phyloP scores from a whole-genome alignment of 805 yeast genomes.

The Yarrowia sp. region DNA sequence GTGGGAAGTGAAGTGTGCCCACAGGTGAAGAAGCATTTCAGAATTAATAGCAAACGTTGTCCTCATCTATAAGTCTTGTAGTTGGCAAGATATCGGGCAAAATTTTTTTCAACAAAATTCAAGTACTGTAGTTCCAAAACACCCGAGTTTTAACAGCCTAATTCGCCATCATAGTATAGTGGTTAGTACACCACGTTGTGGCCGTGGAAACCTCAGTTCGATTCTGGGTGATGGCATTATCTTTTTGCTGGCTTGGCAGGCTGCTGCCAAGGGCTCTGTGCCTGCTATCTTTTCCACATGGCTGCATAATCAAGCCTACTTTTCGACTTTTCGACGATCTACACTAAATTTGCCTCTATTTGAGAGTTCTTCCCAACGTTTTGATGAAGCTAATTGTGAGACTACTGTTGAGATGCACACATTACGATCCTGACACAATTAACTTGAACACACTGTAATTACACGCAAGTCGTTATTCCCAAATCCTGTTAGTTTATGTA shows the following conservation, averaged over 20 bases:
- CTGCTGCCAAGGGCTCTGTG: too few relatives aligned
- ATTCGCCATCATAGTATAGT: slow-evolving; percentile 37
- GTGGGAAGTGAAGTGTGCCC: too few relatives aligned
- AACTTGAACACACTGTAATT: too few relatives aligned
- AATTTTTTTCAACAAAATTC: slow-evolving; percentile 3
- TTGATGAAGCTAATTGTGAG: too few relatives aligned
- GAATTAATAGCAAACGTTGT: too few relatives aligned
- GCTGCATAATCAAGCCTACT: not conserved
- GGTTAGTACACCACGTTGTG: slow-evolving; percentile 39
- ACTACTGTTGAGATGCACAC: too few relatives aligned
- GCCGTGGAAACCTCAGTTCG: slow-evolving; percentile 40
- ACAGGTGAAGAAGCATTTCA: too few relatives aligned
- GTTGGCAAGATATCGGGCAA: not conserved
- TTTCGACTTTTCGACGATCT: not conserved
- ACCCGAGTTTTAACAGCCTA: not conserved
- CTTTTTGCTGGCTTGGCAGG: not conserved
- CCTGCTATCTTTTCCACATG: not conserved
- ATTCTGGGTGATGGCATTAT: slow-evolving; percentile 39
- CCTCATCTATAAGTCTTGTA: too few relatives aligned
- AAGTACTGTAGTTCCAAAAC: not conserved
- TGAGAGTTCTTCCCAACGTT: too few relatives aligned
- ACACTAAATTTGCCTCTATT: not conserved
- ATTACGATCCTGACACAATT: too few relatives aligned
- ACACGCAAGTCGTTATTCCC: not conserved
- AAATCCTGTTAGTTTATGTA: slow-evolving; percentile 20